These are phyloP conservation scores for Vitis amurensis DNA, from an alignment of 164 flowering plant genomes.

Conservation along the genomic window DNA sequence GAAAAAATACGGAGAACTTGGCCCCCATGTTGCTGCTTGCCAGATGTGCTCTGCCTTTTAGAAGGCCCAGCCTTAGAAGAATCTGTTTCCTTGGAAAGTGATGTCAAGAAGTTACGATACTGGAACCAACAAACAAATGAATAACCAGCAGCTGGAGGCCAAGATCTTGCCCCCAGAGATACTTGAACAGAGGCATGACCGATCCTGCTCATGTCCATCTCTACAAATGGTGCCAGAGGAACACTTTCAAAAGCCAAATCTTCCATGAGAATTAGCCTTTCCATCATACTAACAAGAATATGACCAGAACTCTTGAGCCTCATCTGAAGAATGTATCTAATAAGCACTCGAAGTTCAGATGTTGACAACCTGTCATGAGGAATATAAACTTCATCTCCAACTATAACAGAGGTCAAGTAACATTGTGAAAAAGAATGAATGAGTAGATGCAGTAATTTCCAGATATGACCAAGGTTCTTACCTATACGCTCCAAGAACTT, in stretches of 20 bases:
- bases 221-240: conserved; percentile 89
- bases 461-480: conserved; percentile 20
- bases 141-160: conserved; percentile 99
- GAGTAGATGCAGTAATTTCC: neutral
- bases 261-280: conserved; percentile 71
- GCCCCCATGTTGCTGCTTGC: conserved; percentile 37
- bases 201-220: conserved; percentile 89
- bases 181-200: conserved; percentile 97
- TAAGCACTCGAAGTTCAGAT: conserved; percentile 76
- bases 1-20: conserved; percentile 77
- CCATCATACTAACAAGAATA: conserved; percentile 85
- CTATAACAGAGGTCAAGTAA: neutral
- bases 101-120: conserved; percentile 63
- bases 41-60: conserved; percentile 37
- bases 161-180: conserved; percentile 94
- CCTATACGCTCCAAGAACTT: conserved; percentile 97
- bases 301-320: conserved; percentile 69
- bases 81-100: conserved; percentile 59
- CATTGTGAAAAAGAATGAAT: neutral
- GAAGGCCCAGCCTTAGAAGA: conserved; percentile 41
- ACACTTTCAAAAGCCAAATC: conserved; percentile 71
- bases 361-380: conserved; percentile 72
- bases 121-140: conserved; percentile 99
- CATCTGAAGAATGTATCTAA: conserved; percentile 81
- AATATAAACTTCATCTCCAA: conserved; percentile 9